Percentiles rank a stretch among this genome's conserved stretches.
Evolutionary conservation across 2,329 filamentous ascomycete species (phyloP).

Genomic region (Aspergillus melleus): DNA sequence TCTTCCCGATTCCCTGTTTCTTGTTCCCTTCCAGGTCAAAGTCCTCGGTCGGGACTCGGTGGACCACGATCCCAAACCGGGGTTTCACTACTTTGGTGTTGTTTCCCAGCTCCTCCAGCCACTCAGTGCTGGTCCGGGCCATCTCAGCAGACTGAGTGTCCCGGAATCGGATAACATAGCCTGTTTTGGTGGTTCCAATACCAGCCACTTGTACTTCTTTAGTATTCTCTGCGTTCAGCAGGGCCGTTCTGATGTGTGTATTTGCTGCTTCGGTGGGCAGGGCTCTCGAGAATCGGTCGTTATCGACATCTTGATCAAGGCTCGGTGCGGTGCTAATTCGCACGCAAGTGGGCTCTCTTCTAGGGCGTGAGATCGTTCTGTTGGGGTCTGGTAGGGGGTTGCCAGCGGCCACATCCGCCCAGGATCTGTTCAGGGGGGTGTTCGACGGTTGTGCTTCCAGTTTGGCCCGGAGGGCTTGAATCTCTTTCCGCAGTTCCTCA

Average conservation of each 20-base stretch:
- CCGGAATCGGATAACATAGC: constrained; percentile 27
- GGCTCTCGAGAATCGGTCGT: not conserved
- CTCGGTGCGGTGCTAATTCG: not conserved
- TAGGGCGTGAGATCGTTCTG: not conserved
- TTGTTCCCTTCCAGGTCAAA: too few species aligned
- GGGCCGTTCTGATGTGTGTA: not conserved
- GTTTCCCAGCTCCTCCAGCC: too few species aligned
- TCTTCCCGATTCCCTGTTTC: too few species aligned
- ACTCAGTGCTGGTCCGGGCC: too few species aligned
- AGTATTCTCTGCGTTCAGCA: not conserved
- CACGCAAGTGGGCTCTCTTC: not conserved
- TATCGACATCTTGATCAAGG: not conserved
- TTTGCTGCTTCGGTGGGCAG: not conserved
- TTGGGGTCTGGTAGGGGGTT: not conserved
- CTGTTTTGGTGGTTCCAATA: constrained; percentile 20
- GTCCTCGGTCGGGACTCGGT: too few species aligned
- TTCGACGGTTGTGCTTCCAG: not conserved
- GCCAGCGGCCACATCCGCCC: not conserved
- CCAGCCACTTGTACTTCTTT: constrained; percentile 18
- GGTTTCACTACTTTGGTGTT: too few species aligned
- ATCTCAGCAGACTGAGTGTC: constrained; percentile 18
- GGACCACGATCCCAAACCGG: too few species aligned
- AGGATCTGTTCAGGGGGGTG: not conserved
- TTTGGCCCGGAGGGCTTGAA: not conserved
- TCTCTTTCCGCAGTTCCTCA: not conserved